Evolutionary conservation across 257 asterid genomes (phyloP), one percentile per base, ranked within the genome.

Genomic region (Fraxinus cuspidata): DNA sequence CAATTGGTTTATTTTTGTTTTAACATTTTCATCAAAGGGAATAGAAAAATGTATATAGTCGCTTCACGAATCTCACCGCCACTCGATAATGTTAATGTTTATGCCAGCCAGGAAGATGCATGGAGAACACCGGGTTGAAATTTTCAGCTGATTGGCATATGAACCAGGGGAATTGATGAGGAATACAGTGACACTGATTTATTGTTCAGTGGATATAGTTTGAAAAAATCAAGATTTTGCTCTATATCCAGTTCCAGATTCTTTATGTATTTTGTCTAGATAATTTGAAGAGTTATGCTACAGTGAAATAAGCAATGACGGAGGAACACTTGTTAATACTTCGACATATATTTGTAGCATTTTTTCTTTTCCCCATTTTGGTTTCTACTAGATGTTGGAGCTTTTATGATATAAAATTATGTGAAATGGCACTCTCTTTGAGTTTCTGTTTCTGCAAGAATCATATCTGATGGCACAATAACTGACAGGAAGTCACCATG

Each of bases 81-180:
- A 58, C 10, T 76, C 44, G 75, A 77, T 44, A 70, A 49, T 31
- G 90, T 83, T 86, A 67, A 83, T 86, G 89, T 85, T 83, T 83
- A 85, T 88, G 92, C 87, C 31, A 60, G 12, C 67, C 82, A 77
- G 82, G 84, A 80, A 86, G 82, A 75, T 35, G 82, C 72, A 34
- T 71, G 73, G 51, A 77, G 76, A 71, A 35, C 35, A 19, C 74
- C 60, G 51, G 81, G 64, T 67, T 60, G 74, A 37, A 60, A 0
- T 27, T 49, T 71, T 79, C 29, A 51, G 78, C 76, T 71, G 76
- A 82, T 87, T 84, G 89, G 90, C 91, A 85, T 85, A 90, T 86
- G 91, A 87, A 85, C 85, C 88, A 7, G 53, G 40, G 81, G 10
- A 28, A 47, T 70, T 51, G 83, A 71, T 78, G 73, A 79, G 65